Evolutionary conservation across 164 flowering plant species (phyloP).

Genomic region (Berberis thunbergii): DNA sequence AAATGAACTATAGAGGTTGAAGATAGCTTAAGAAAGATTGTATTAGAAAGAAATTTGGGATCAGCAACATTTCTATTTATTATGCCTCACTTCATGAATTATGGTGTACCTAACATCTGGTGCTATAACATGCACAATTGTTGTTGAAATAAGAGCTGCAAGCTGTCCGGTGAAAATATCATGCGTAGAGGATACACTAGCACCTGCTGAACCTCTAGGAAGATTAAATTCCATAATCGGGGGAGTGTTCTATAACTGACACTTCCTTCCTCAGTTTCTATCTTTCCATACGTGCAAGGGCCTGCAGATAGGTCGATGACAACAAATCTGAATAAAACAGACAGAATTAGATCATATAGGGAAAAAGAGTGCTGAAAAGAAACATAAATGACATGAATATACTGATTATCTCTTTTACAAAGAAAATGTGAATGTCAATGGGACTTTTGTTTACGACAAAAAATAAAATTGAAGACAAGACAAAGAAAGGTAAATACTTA

Average conservation of each 20-base stretch:
- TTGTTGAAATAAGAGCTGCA: constrained; percentile 65
- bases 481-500: too few species aligned
- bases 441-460: too few species aligned
- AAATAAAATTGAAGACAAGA: too few species aligned
- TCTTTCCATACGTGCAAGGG: constrained; percentile 97
- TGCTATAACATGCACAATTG: constrained; percentile 89
- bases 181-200: constrained; percentile 30
- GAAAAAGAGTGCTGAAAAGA: too few species aligned
- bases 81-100: neutral
- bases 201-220: constrained; percentile 37
- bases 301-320: constrained; percentile 97
- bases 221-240: constrained; percentile 49
- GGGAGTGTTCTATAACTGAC: constrained; percentile 76
- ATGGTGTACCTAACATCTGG: constrained; percentile 82
- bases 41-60: too few species aligned
- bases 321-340: constrained; percentile 52
- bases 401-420: too few species aligned
- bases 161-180: constrained; percentile 75
- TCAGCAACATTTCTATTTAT: too few species aligned
- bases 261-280: constrained; percentile 98
- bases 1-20: too few species aligned
- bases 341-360: neutral
- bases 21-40: too few species aligned
- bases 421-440: too few species aligned
- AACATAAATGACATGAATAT: too few species aligned